Percentiles rank a stretch among this genome's conserved stretches.
phyloP scores from a whole-genome alignment of 139 green algal species.

The Asterochloris erici region DNA sequence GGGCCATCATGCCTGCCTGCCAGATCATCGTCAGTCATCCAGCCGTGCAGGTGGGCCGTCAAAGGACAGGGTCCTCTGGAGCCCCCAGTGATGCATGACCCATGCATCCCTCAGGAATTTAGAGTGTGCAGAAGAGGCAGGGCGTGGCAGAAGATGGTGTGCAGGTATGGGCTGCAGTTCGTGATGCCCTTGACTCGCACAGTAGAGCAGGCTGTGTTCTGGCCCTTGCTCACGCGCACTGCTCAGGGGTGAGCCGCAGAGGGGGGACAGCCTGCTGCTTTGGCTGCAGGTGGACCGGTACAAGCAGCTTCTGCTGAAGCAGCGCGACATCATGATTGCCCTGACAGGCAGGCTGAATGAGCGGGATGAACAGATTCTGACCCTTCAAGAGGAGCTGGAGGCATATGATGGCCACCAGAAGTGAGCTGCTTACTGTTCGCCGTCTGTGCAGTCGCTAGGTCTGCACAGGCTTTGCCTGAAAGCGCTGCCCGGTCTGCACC shows the following conservation, averaged over 20 bases:
- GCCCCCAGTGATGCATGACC: too few relatives aligned
- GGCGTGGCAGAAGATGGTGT: background rate
- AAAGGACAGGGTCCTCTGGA: too few relatives aligned
- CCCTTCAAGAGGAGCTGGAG: conserved; percentile 87
- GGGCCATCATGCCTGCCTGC: too few relatives aligned
- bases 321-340: conserved; percentile 98
- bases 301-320: conserved; percentile 92
- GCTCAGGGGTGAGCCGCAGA: background rate
- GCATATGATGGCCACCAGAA: conserved; percentile 77
- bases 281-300: conserved; percentile 74
- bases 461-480: too few relatives aligned
- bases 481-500: too few relatives aligned
- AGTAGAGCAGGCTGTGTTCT: too few relatives aligned
- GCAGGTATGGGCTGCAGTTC: background rate
- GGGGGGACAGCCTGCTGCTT: background rate
- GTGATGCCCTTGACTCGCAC: too few relatives aligned
- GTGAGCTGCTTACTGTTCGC: conserved; percentile 3
- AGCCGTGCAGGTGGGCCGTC: too few relatives aligned
- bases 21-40: too few relatives aligned
- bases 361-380: conserved; percentile 87
- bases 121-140: too few relatives aligned
- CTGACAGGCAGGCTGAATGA: conserved; percentile 89
- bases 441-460: too few relatives aligned
- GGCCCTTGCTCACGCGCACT: background rate
- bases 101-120: too few relatives aligned